phyloP scores from a whole-genome alignment of 768 basidiomycete species.

The Strobilomyces confusus region DNA sequence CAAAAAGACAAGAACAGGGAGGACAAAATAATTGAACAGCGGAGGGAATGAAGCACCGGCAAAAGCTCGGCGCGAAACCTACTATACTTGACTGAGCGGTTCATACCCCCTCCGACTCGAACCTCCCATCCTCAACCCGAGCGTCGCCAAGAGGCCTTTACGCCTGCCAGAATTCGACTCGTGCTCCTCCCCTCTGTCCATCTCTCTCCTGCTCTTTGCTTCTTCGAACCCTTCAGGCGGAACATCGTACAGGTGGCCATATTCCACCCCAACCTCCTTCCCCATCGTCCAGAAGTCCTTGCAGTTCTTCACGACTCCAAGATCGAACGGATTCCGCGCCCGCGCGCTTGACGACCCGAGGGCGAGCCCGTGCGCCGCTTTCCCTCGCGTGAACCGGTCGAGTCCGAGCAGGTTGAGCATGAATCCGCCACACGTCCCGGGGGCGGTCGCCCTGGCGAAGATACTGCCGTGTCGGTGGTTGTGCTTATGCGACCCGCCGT shows the following conservation, averaged over 20 bases:
- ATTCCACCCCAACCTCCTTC: constrained; percentile 83
- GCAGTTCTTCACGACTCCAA: constrained; percentile 75
- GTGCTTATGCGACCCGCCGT: constrained; percentile 38
- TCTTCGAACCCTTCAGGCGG: constrained; percentile 81
- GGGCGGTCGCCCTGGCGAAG: constrained; percentile 32
- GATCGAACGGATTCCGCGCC: constrained; percentile 88
- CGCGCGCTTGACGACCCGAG: constrained; percentile 50
- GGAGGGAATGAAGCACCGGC: too few species aligned
- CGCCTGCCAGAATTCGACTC: constrained; percentile 38
- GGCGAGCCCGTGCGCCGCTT: constrained; percentile 82
- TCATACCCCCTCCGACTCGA: constrained; percentile 34
- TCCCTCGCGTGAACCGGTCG: constrained; percentile 90
- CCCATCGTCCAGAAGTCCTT: constrained; percentile 94
- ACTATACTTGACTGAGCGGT: constrained; percentile 30
- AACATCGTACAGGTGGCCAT: constrained; percentile 85
- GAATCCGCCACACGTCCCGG: constrained; percentile 48
- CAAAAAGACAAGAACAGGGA: background rate
- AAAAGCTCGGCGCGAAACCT: background rate
- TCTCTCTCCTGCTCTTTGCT: constrained; percentile 57
- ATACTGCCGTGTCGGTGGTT: constrained; percentile 40
- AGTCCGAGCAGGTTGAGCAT: constrained; percentile 89
- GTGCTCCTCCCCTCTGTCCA: constrained; percentile 49
- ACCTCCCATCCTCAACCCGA: constrained; percentile 35
- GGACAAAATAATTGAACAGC: background rate
- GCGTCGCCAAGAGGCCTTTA: constrained; percentile 36